Evolutionary conservation across 1,139 yeast species (phyloP), one percentile per base, ranked within the genome.

Genomic region (Nakaseomyces uthaithaninus): DNA sequence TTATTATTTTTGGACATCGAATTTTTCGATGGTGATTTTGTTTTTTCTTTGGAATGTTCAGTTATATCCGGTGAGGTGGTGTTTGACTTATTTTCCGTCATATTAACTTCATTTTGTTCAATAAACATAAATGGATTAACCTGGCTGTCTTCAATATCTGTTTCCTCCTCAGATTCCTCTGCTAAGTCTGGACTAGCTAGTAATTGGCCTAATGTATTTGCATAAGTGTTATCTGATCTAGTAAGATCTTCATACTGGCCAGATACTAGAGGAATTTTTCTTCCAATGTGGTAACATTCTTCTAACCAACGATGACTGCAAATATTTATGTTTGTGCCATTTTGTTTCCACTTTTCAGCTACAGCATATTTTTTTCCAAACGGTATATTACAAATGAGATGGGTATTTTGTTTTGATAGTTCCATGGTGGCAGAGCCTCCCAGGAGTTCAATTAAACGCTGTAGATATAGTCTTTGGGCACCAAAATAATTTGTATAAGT

Each of bases 221-320:
- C 4, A 11, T 31, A 31, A 2, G 35, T 15, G 25, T 34, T 10
- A 42, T 36, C 27, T 38, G 28, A 12, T 39, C 31, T 36, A 7
- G n/a, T 30, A 35, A 39, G 42, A 17, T 37, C 35, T 9, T 31
- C 27, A 36, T 40, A 47, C 16, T 38, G 39, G 3, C 20, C 17
- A 8, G 19, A 12, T 3, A 37, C 15, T 4, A 51, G 42, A 36
- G 51, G 48, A 9, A 52, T 16, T 22, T 44, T 45, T n/a, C 30
- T 30, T n/a, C 48, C 47, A 2, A 17, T 16, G 30, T 40, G 42
- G 38, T 52, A 55, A 20, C 59, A 72, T 44, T 84, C 93, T 55
- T 91, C 97, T n/a, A 91, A 63, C 98, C 98, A 91, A 15, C 80
- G 55, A 59, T 85, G 95, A 54, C 82, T 0, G 85, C 80, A 1